Evolutionary conservation across 208 protist genomes (phyloP).

Genomic region (Leishmania tropica): DNA sequence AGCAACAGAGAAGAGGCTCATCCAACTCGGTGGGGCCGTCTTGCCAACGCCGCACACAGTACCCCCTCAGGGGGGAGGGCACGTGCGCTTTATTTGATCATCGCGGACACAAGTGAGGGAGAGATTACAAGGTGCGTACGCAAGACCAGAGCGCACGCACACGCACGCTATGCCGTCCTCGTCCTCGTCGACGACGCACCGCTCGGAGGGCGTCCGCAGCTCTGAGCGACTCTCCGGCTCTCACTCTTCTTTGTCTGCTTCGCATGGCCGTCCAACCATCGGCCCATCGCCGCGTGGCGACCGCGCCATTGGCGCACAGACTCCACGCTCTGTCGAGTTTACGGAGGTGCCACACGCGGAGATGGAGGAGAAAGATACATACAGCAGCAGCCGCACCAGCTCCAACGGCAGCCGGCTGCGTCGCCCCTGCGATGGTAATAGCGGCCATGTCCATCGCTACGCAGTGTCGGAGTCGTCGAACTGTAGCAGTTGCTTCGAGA

Average conservation of each 20-base stretch:
- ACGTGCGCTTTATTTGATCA: neutral
- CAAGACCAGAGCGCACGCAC: neutral
- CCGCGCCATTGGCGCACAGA: neutral
- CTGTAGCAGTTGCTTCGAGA: neutral
- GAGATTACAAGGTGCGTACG: too few species aligned
- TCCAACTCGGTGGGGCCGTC: neutral
- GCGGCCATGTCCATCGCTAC: neutral
- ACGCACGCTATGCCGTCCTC: neutral
- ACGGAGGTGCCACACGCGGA: conserved; percentile 20
- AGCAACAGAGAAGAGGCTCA: neutral
- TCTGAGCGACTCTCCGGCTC: conserved; percentile 2
- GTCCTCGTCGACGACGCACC: neutral
- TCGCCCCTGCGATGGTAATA: neutral
- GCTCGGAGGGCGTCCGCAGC: conserved; percentile 16
- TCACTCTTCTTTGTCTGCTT: conserved; percentile 8
- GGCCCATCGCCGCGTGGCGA: neutral
- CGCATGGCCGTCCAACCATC: neutral
- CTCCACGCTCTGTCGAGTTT: conserved; percentile 14
- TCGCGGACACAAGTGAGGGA: neutral
- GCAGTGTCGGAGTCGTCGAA: neutral
- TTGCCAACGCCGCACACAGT: neutral
- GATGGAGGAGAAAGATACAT: conserved; percentile 2
- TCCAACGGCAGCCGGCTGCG: neutral
- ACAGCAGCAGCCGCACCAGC: neutral
- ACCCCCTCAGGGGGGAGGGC: neutral